phyloP scores from a whole-genome alignment of 495 filamentous ascomycete species.

The Hyphodiscus hymeniophilus region DNA sequence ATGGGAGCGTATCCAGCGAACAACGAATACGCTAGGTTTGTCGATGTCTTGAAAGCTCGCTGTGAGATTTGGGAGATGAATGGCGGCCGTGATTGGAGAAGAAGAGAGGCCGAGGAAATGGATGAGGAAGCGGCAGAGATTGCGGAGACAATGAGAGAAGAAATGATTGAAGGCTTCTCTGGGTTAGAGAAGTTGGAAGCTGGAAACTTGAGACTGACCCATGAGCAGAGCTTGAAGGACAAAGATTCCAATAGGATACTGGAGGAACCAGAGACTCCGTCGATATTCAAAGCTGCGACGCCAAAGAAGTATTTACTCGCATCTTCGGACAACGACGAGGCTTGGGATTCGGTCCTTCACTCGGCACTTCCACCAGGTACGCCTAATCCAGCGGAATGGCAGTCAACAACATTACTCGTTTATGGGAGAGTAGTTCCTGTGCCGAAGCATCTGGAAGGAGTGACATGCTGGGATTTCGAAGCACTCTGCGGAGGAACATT shows the following conservation, averaged over 20 bases:
- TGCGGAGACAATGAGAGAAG: constrained; percentile 5
- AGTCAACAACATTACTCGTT: constrained; percentile 39
- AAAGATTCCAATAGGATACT: not conserved
- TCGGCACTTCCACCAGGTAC: constrained; percentile 11
- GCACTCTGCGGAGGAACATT: constrained; percentile 48
- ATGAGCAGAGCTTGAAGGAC: not conserved
- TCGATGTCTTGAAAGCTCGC: constrained; percentile 57
- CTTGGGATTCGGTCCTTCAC: constrained; percentile 7
- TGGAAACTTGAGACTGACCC: not conserved
- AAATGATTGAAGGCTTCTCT: constrained; percentile 2
- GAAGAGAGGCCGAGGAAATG: constrained; percentile 32
- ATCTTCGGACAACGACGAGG: constrained; percentile 4
- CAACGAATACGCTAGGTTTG: constrained; percentile 57
- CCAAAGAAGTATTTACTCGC: constrained; percentile 15
- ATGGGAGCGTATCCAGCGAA: constrained; percentile 39
- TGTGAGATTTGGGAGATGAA: constrained; percentile 71
- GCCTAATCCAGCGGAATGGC: constrained; percentile 31
- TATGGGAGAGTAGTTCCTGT: constrained; percentile 51
- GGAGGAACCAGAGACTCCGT: not conserved
- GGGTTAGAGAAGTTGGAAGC: not conserved
- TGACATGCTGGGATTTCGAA: constrained; percentile 48
- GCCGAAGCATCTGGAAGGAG: constrained; percentile 37
- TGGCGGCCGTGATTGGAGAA: constrained; percentile 55
- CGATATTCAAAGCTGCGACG: not conserved
- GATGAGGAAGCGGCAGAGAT: constrained; percentile 9